phyloP scores from a whole-genome alignment of 2,329 filamentous ascomycete species.

The Alternaria atra region DNA sequence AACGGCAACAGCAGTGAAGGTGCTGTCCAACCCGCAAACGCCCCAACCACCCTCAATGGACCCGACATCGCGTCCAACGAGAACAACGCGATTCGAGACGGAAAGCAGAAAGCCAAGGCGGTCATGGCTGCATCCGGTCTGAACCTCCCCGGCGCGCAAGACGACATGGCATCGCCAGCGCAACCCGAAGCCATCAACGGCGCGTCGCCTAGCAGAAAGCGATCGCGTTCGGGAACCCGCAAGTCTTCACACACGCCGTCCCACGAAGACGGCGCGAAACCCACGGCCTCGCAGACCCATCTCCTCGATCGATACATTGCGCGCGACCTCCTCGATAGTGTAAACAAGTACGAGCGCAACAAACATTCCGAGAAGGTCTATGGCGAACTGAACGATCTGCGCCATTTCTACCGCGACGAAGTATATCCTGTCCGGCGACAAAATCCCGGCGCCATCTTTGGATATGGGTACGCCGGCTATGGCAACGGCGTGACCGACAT shows the following conservation, averaged over 20 bases:
- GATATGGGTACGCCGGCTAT: conserved; percentile 83
- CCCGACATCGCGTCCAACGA: conserved; percentile 39
- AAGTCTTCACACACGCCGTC: conserved; percentile 54
- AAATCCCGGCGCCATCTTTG: conserved; percentile 68
- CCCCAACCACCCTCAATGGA: conserved; percentile 36
- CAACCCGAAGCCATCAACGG: conserved; percentile 57
- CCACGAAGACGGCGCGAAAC: conserved; percentile 50
- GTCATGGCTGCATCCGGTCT: conserved; percentile 64
- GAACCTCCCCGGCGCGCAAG: conserved; percentile 41
- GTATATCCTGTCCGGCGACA: conserved; percentile 68
- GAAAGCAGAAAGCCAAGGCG: conserved; percentile 68
- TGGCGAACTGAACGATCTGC: conserved; percentile 54
- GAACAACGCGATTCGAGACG: conserved; percentile 62
- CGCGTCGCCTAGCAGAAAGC: conserved; percentile 62
- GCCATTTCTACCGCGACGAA: conserved; percentile 40
- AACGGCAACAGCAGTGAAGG: conserved; percentile 45
- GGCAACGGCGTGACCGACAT: conserved; percentile 83
- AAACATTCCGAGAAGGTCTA: conserved; percentile 70
- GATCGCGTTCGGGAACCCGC: conserved; percentile 67
- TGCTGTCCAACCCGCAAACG: conserved; percentile 46
- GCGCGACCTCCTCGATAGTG: conserved; percentile 68
- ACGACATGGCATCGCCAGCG: conserved; percentile 41
- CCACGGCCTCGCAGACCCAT: conserved; percentile 51
- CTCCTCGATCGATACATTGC: conserved; percentile 71
- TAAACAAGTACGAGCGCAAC: conserved; percentile 60